phyloP scores from a whole-genome alignment of 495 filamentous ascomycete species.

The Podospora appendiculata region DNA sequence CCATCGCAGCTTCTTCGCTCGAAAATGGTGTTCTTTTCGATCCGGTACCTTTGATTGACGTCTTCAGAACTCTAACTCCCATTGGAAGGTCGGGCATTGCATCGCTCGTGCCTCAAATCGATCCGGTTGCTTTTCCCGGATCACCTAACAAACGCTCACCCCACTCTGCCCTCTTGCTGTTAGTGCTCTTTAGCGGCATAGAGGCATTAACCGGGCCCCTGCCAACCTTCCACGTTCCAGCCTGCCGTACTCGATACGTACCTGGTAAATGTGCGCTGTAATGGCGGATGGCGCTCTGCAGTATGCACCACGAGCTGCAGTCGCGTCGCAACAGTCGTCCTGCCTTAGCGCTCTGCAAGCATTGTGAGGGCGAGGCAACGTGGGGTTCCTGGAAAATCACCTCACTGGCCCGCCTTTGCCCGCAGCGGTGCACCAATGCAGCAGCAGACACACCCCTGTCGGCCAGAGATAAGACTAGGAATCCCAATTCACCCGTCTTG shows the following conservation, averaged over 20 bases:
- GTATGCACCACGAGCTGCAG: too few relatives aligned
- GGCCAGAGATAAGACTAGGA: constrained; percentile 12
- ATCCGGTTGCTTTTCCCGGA: constrained; percentile 6
- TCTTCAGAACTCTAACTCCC: too few relatives aligned
- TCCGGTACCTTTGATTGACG: neutral
- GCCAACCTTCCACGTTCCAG: neutral
- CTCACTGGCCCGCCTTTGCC: constrained; percentile 5
- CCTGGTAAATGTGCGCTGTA: too few relatives aligned
- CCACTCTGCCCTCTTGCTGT: constrained; percentile 1
- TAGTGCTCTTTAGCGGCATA: constrained; percentile 1
- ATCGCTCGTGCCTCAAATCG: neutral
- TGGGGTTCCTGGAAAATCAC: constrained; percentile 10
- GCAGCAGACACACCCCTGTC: constrained; percentile 5
- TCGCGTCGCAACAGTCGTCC: too few relatives aligned
- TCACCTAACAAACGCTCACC: constrained; percentile 5
- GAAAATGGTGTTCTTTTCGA: neutral
- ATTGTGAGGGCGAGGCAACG: constrained; percentile 4
- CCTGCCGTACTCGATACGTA: too few relatives aligned
- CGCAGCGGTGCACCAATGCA: neutral
- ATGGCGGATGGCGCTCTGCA: too few relatives aligned
- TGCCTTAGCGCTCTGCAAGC: constrained; percentile 16
- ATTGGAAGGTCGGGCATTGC: neutral
- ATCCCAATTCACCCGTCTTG: constrained; percentile 22
- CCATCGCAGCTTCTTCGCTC: neutral
- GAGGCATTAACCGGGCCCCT: constrained; percentile 9